Percentiles rank a stretch among this genome's conserved stretches.
Conservation (phyloP, 2,329 filamentous ascomycete species). For the Xylaria sp. region DNA sequence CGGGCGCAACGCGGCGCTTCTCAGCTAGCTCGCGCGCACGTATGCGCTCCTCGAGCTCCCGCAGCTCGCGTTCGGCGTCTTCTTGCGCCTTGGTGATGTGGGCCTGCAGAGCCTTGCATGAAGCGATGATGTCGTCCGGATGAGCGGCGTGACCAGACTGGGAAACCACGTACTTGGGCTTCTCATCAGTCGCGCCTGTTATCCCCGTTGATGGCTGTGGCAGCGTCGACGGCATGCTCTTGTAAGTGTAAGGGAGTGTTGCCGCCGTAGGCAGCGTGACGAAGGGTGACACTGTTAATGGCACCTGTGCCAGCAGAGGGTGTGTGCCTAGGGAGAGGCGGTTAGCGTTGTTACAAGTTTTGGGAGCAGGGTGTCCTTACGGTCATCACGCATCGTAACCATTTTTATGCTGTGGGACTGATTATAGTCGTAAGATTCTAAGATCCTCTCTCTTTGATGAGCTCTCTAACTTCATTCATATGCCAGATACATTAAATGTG, state of each 20-base stretch:
- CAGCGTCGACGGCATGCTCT: constrained; percentile 85
- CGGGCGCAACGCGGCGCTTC: constrained; percentile 82
- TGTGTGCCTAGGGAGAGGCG: constrained; percentile 72
- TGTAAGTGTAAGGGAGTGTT: constrained; percentile 96
- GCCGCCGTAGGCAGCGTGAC: constrained; percentile 88
- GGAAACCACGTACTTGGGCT: constrained; percentile 80
- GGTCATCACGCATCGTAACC: constrained; percentile 55
- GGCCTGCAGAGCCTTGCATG: constrained; percentile 80
- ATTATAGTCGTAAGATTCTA: neutral
- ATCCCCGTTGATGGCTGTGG: constrained; percentile 75
- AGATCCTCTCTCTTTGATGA: neutral
- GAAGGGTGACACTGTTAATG: constrained; percentile 93
- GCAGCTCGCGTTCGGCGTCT: constrained; percentile 74
- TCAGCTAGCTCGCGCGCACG: constrained; percentile 76
- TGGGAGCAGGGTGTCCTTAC: constrained; percentile 41
- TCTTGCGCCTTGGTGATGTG: constrained; percentile 77
- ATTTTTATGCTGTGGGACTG: constrained; percentile 4
- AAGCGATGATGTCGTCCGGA: constrained; percentile 84
- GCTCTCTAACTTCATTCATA: neutral
- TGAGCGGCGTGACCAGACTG: constrained; percentile 83
- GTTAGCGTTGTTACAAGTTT: constrained; percentile 29
- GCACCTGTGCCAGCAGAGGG: constrained; percentile 89
- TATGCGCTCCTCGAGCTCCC: constrained; percentile 75
- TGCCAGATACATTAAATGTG: neutral
- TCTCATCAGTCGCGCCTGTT: constrained; percentile 55